These are phyloP conservation scores for Rhynchospora breviuscula DNA, from an alignment of 176 grass and related monocot species.

Conservation along the genomic window DNA sequence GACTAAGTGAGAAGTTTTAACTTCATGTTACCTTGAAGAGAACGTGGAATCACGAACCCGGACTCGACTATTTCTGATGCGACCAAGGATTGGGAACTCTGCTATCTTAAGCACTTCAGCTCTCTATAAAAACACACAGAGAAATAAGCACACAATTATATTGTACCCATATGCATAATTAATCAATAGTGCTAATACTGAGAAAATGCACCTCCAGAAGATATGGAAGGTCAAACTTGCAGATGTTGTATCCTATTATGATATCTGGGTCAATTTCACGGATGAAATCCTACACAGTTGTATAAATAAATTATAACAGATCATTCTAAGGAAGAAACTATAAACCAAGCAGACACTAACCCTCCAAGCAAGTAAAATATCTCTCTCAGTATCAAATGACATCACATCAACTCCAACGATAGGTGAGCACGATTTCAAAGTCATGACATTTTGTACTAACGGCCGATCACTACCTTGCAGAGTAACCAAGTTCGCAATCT, in stretches of 20 bases:
- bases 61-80: slow-evolving; percentile 85
- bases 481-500: slow-evolving; percentile 95
- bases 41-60: slow-evolving; percentile 87
- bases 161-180: neutral
- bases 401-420: slow-evolving; percentile 94
- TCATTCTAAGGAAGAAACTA: slow-evolving; percentile 5
- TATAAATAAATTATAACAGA: slow-evolving; percentile 15
- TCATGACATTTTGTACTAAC: slow-evolving; percentile 89
- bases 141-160: neutral
- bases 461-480: slow-evolving; percentile 84
- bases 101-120: slow-evolving; percentile 93
- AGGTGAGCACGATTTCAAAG: slow-evolving; percentile 87
- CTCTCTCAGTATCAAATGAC: slow-evolving; percentile 85
- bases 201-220: slow-evolving; percentile 66
- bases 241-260: slow-evolving; percentile 98
- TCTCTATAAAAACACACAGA: slow-evolving; percentile 51
- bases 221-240: slow-evolving; percentile 98
- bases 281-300: slow-evolving; percentile 73
- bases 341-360: slow-evolving; percentile 43
- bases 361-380: slow-evolving; percentile 92
- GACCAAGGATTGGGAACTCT: slow-evolving; percentile 87
- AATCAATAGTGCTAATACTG: slow-evolving; percentile 6
- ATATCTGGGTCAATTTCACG: slow-evolving; percentile 92
- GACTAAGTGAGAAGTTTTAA: neutral
- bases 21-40: slow-evolving; percentile 61